A percentile compares a stretch with the other conserved stretches of the same genome.
These are phyloP conservation scores for Passalora sequoiae DNA, from an alignment of 2,329 filamentous ascomycete species.

Conservation along the genomic window DNA sequence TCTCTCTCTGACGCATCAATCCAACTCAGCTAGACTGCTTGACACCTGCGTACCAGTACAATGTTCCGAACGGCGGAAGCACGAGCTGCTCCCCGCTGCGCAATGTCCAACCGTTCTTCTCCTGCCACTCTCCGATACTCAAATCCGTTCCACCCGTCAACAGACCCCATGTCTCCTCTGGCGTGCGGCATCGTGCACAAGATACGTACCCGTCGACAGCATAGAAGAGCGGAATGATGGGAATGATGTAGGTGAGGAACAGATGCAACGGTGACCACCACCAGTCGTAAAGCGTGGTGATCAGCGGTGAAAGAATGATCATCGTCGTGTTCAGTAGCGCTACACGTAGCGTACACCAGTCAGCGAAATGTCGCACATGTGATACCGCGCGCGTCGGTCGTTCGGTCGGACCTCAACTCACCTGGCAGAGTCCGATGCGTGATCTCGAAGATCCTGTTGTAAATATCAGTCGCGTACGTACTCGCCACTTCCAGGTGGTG, in stretches of 20 bases:
- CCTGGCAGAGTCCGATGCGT: constrained; percentile 12
- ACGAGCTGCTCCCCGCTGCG: constrained; percentile 5
- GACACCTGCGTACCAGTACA: constrained; percentile 11
- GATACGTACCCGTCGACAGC: constrained; percentile 8
- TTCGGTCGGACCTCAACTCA: no score
- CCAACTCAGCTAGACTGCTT: no score
- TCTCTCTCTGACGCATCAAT: no score
- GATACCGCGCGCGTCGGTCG: no score
- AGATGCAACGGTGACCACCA: constrained; percentile 10
- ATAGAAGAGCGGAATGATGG: constrained; percentile 6
- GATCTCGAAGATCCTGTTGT: constrained; percentile 10
- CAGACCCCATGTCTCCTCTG: constrained; percentile 7
- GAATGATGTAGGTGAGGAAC: constrained; percentile 7
- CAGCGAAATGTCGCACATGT: no score
- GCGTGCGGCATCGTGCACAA: constrained; percentile 5
- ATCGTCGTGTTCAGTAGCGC: no score
- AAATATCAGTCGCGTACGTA: no score
- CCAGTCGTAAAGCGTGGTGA: constrained; percentile 4
- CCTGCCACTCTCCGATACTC: constrained; percentile 1
- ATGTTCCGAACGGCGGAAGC: constrained; percentile 7
- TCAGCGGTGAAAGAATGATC: no score
- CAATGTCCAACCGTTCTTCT: constrained; percentile 7
- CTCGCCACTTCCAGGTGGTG: no score
- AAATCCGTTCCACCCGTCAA: neutral
- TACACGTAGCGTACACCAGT: no score